phyloP scores from a whole-genome alignment of 352 stramenopile species.

The Phytopythium cucurbitacearum region DNA sequence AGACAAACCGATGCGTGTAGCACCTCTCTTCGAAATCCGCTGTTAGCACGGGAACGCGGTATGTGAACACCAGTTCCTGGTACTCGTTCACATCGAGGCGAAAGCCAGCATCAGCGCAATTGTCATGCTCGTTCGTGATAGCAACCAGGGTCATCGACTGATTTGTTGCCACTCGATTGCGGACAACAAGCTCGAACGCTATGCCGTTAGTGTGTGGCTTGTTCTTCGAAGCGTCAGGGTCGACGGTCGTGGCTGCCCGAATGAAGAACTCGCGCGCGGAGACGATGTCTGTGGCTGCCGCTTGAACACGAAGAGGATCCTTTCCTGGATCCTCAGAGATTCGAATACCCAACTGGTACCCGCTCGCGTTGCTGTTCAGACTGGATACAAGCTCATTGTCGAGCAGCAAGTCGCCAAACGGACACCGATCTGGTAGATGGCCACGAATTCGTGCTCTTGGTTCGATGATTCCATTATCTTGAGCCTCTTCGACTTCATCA shows the following conservation, averaged over 20 bases:
- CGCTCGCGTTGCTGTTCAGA: constrained; percentile 20
- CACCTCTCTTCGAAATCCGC: background rate
- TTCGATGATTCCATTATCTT: too few species aligned
- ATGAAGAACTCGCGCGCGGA: constrained; percentile 50
- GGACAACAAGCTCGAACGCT: constrained; percentile 69
- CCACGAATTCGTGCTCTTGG: background rate
- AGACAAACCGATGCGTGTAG: background rate
- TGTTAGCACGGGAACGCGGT: constrained; percentile 45
- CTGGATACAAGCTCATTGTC: constrained; percentile 40
- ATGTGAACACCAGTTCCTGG: constrained; percentile 55
- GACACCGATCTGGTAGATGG: constrained; percentile 20
- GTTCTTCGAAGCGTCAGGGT: background rate
- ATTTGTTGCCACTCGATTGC: constrained; percentile 26
- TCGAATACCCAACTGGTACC: constrained; percentile 42
- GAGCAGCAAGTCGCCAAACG: constrained; percentile 60
- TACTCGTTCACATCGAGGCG: constrained; percentile 54
- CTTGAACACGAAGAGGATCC: constrained; percentile 34
- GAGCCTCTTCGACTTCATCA: background rate
- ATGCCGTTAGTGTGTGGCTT: constrained; percentile 17
- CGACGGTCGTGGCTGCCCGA: constrained; percentile 13
- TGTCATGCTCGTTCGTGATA: constrained; percentile 56
- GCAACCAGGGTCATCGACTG: constrained; percentile 69
- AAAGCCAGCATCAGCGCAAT: constrained; percentile 63
- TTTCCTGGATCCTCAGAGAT: constrained; percentile 21
- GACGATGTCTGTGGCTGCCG: constrained; percentile 45